Evolutionary conservation across 495 filamentous ascomycete genomes (phyloP).

Genomic region (Aspergillus homomorphus): DNA sequence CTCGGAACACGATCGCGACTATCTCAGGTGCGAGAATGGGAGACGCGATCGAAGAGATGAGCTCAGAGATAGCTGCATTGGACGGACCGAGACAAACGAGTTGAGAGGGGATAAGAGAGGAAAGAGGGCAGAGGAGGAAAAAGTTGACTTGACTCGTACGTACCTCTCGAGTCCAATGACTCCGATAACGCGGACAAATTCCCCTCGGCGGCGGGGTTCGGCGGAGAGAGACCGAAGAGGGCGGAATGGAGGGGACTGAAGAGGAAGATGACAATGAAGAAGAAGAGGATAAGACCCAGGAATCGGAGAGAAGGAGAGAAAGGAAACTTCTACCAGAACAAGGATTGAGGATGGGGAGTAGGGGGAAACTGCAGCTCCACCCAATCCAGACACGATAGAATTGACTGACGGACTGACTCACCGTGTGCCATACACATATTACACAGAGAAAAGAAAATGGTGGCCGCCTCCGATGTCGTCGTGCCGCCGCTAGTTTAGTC

Average conservation of each 20-base stretch:
- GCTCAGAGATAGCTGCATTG: neutral
- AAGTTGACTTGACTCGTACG: neutral
- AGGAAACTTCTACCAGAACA: neutral
- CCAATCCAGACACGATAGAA: constrained; percentile 8
- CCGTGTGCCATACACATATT: neutral
- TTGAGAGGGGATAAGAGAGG: neutral
- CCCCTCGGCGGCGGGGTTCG: neutral
- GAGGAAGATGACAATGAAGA: constrained; percentile 5
- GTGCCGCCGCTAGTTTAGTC: neutral
- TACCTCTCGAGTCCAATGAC: neutral
- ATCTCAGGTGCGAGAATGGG: neutral
- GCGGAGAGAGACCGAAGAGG: constrained; percentile 7
- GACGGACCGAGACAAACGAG: neutral
- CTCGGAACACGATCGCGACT: neutral
- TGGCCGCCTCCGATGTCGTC: constrained; percentile 36
- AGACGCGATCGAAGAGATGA: neutral
- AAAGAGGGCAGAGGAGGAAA: neutral
- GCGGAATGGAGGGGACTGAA: constrained; percentile 19
- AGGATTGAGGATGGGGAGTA: constrained; percentile 1
- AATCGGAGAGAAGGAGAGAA: constrained; percentile 10
- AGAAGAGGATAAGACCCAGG: constrained; percentile 13
- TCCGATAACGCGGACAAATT: neutral
- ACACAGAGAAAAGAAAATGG: neutral
- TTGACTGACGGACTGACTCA: constrained; percentile 22
- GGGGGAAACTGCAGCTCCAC: constrained; percentile 7